Evolutionary conservation across 805 yeast genomes (phyloP), one percentile per base, ranked within the genome.

Genomic region (Kregervanrija pseudodelftensis): DNA sequence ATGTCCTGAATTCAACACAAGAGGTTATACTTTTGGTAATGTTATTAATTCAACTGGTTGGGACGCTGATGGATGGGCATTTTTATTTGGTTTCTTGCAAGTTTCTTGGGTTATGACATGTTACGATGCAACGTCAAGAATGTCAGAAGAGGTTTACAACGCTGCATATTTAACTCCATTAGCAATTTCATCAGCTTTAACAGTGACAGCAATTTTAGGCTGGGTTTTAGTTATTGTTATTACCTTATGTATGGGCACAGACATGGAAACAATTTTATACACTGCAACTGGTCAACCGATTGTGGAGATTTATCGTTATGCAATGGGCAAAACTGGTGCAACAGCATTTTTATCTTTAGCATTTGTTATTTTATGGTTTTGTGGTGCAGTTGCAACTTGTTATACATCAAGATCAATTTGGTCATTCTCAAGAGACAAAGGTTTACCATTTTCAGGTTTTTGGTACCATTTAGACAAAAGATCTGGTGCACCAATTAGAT

Each of bases 61-160:
- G 79, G 57, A 66, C 17, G 56, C 64, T 5, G 64, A 66, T 39
- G 82, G 82, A 4, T 77, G 80, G 74, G 72, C 80, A 4, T 77
- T 77, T 56, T 56, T 77, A 54, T 73, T 73, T 46, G 72, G 77
- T n/a, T 75, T 76, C 71, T 65, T 73, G 59, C 78, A 78, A 36
- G 77, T 73, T 13, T 69, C 77, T 36, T 76, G 81, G 80, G 77
- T 78, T 47, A 75, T 75, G 68, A 77, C 80, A 28, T 71, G 76
- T 30, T 76, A 75, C 53, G 80, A 76, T 58, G 74, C 79, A 22
- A 71, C 76, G 32, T 69, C 76, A 39, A 74, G 77, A 62, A 73
- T 76, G 70, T 66, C 77, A 4, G 81, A 76, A 55, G 80, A 76
- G 55, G 72, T 77, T 47, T 65, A 68, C 45, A 68, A 73, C 47